Percentiles rank a stretch among this genome's conserved stretches.
Conservation (phyloP, 495 filamentous ascomycete genomes). For the Cercophora sp. region DNA sequence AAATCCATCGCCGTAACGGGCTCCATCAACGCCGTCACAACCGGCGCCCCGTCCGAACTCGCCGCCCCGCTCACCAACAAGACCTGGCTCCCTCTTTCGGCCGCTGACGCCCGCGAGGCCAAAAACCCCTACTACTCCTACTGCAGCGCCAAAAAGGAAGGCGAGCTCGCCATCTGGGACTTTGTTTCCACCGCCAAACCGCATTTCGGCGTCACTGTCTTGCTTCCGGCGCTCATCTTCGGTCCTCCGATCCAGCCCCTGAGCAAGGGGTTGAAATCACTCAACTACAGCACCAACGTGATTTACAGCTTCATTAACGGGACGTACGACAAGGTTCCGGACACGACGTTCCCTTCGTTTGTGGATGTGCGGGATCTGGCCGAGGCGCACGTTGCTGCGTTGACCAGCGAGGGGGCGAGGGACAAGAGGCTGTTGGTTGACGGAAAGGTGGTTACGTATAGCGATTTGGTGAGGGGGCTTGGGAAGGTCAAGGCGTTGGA, state of each 20-base stretch:
- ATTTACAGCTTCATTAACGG: conserved; percentile 35
- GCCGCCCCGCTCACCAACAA: conserved; percentile 24
- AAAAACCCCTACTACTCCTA: conserved; percentile 28
- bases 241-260: conserved; percentile 25
- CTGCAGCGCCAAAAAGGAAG: conserved; percentile 33
- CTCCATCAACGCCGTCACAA: conserved; percentile 31
- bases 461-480: conserved; percentile 23
- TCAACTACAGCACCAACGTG: conserved; percentile 29
- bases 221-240: conserved; percentile 26
- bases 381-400: conserved; percentile 26
- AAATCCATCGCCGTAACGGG: conserved; percentile 37
- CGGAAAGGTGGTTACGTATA: conserved; percentile 20
- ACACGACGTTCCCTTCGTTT: conserved; percentile 31
- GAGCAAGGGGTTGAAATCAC: conserved; percentile 19
- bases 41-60: conserved; percentile 25
- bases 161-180: conserved; percentile 31
- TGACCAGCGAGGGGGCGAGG: conserved; percentile 22
- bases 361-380: conserved; percentile 31
- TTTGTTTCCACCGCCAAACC: conserved; percentile 28
- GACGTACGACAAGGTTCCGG: conserved; percentile 25
- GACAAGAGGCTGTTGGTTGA: conserved; percentile 25
- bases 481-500: conserved; percentile 26
- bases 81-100: conserved; percentile 30
- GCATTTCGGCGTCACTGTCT: conserved; percentile 22
- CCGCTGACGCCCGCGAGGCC: conserved; percentile 22